Evolutionary conservation across 305 asterid genomes (phyloP).

Genomic region (Fraxinus platypoda): DNA sequence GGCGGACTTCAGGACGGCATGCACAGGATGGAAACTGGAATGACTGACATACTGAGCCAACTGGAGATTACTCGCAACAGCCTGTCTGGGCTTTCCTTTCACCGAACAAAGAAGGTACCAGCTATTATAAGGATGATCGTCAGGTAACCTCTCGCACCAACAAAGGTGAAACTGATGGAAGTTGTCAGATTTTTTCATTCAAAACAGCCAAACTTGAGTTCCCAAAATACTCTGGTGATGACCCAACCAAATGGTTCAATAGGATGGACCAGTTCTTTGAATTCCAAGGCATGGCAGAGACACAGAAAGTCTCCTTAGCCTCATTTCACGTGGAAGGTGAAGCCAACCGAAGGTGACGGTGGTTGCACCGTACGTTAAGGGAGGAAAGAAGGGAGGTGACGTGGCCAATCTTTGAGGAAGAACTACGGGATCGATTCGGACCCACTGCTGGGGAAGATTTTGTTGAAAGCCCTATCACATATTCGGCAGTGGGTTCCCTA

Average conservation of each 20-base stretch:
- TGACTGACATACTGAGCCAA: background rate
- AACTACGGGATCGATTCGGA: background rate
- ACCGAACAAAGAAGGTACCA: background rate
- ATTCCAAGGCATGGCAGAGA: background rate
- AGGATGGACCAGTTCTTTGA: background rate
- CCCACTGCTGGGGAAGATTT: background rate
- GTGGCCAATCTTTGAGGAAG: background rate
- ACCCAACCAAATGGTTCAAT: background rate
- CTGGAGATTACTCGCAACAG: background rate
- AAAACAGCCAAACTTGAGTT: background rate
- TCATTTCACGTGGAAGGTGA: too few relatives aligned
- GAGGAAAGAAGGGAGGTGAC: background rate
- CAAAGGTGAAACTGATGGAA: background rate
- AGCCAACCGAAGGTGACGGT: background rate
- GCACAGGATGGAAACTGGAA: background rate
- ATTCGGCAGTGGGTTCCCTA: background rate
- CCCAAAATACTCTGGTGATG: background rate
- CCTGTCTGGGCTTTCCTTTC: background rate
- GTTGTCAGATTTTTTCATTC: background rate
- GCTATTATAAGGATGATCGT: background rate
- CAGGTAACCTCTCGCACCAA: background rate
- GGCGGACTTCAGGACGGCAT: background rate
- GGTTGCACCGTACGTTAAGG: background rate
- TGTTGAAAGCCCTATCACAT: background rate
- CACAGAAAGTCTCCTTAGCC: too few relatives aligned